phyloP scores from a whole-genome alignment of 2,329 filamentous ascomycete genomes.

The Phyllosticta capitalensis region DNA sequence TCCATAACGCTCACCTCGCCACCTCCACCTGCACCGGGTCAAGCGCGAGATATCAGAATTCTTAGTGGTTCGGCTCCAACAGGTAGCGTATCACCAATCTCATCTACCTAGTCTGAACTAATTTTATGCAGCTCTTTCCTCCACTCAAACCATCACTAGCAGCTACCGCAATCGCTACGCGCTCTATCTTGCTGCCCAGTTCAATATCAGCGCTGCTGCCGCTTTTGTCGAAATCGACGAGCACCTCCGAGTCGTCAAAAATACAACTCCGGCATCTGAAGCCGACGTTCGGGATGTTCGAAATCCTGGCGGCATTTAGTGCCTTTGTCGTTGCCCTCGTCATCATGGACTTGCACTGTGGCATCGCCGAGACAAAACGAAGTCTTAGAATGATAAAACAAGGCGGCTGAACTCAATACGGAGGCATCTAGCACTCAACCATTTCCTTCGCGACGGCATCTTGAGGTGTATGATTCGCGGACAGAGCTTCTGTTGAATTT shows the following conservation, averaged over 20 bases:
- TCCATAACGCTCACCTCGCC: slow-evolving; percentile 8
- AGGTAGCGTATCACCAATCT: neutral
- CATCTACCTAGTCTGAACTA: neutral
- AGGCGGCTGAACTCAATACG: neutral
- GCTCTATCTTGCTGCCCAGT: slow-evolving; percentile 30
- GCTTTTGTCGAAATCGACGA: slow-evolving; percentile 28
- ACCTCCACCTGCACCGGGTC: neutral
- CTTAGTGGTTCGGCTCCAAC: neutral
- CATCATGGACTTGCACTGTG: slow-evolving; percentile 7
- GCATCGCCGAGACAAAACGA: slow-evolving; percentile 4
- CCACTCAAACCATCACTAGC: slow-evolving; percentile 8
- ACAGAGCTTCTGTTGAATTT: neutral
- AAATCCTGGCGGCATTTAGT: slow-evolving; percentile 9
- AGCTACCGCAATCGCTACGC: slow-evolving; percentile 28
- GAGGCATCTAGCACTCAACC: neutral
- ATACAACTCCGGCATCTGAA: slow-evolving; percentile 1
- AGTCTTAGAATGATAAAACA: slow-evolving; percentile 1
- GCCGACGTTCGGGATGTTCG: slow-evolving; percentile 11
- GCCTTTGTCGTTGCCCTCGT: slow-evolving; percentile 9
- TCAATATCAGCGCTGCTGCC: slow-evolving; percentile 31
- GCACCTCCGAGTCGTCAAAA: slow-evolving; percentile 17
- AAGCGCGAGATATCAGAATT: neutral
- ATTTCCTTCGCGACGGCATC: neutral
- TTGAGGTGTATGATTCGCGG: neutral
- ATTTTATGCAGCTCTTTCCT: neutral